Conservation (phyloP, 1,284 basidiomycete genomes). For the Xanthoconium separans region DNA sequence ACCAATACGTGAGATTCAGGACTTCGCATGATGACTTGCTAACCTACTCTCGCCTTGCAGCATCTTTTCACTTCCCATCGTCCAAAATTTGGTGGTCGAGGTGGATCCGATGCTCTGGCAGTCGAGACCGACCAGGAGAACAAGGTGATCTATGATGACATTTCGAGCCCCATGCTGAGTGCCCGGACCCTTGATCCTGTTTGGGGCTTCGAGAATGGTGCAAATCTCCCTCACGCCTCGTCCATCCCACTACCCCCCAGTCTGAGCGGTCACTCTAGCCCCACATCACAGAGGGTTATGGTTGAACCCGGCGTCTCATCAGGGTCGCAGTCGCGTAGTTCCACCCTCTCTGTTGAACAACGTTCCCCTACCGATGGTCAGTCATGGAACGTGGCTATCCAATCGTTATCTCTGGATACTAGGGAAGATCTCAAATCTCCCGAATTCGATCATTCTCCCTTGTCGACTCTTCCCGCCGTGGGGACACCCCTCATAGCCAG, state of each 20-base stretch:
- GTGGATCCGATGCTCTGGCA: not conserved
- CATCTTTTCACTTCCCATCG: constrained; percentile 30
- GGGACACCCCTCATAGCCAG: constrained; percentile 30
- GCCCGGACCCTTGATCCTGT: constrained; percentile 22
- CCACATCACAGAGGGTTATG: constrained; percentile 26
- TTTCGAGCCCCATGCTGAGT: constrained; percentile 7
- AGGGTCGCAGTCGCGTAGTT: constrained; percentile 31
- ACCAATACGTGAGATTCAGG: constrained; percentile 30
- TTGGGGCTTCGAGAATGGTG: constrained; percentile 29
- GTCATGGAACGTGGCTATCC: constrained; percentile 13
- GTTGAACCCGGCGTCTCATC: constrained; percentile 15
- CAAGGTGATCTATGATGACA: constrained; percentile 1
- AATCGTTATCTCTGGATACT: constrained; percentile 12
- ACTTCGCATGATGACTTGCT: not conserved
- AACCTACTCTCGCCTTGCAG: constrained; percentile 10
- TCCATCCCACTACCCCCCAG: constrained; percentile 33
- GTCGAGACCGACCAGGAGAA: constrained; percentile 2
- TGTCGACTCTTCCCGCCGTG: constrained; percentile 32
- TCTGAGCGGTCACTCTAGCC: constrained; percentile 30
- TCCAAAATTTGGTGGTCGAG: constrained; percentile 19
- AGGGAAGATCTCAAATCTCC: constrained; percentile 14
- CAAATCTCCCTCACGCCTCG: constrained; percentile 26
- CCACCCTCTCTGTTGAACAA: constrained; percentile 34
- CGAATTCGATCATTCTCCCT: constrained; percentile 31
- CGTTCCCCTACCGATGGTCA: constrained; percentile 23